A percentile compares a stretch with the other conserved stretches of the same genome.
These are phyloP conservation scores for Colletotrichum viniferum DNA, from an alignment of 2,329 filamentous ascomycete species.

Conservation along the genomic window DNA sequence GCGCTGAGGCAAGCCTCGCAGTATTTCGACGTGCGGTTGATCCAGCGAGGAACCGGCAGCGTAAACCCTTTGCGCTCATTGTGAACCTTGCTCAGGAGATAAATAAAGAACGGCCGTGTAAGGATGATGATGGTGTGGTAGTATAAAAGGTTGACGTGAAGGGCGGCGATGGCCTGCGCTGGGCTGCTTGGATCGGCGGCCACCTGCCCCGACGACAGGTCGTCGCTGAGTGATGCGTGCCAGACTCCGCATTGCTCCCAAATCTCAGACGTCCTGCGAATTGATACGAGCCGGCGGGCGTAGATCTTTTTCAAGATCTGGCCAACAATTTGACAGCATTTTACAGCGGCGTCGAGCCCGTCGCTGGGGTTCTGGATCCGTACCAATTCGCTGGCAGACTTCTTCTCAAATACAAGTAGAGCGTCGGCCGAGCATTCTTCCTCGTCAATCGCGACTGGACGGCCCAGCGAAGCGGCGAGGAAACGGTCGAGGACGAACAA, in stretches of 20 bases:
- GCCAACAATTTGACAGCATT: conserved; percentile 62
- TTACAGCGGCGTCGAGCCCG: conserved; percentile 60
- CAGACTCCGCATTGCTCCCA: conserved; percentile 56
- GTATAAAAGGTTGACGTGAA: conserved; percentile 67
- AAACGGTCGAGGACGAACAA: conserved; percentile 70
- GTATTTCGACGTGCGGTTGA: conserved; percentile 28
- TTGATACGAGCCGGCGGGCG: conserved; percentile 62
- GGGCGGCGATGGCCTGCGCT: conserved; percentile 60
- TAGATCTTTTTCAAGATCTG: conserved; percentile 64
- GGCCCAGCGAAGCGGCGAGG: conserved; percentile 65
- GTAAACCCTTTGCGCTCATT: conserved; percentile 31
- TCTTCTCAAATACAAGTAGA: conserved; percentile 29
- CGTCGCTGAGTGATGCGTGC: conserved; percentile 50
- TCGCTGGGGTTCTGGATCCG: conserved; percentile 7
- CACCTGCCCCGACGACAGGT: conserved; percentile 56
- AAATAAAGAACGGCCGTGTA: conserved; percentile 68
- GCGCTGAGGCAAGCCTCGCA: conserved; percentile 56
- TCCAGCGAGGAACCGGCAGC: conserved; percentile 19
- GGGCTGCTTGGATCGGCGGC: conserved; percentile 41
- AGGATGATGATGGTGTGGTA: conserved; percentile 67
- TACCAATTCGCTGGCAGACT: conserved; percentile 5
- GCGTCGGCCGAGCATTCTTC: conserved; percentile 63
- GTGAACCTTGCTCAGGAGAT: conserved; percentile 51
- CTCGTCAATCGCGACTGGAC: conserved; percentile 65
- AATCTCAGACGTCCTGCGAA: conserved; percentile 60